Percentiles rank a stretch among this genome's conserved stretches.
Evolutionary conservation across 192 early-diverging fungal species (phyloP).

Genomic region (Tieghemiomyces parasiticus): DNA sequence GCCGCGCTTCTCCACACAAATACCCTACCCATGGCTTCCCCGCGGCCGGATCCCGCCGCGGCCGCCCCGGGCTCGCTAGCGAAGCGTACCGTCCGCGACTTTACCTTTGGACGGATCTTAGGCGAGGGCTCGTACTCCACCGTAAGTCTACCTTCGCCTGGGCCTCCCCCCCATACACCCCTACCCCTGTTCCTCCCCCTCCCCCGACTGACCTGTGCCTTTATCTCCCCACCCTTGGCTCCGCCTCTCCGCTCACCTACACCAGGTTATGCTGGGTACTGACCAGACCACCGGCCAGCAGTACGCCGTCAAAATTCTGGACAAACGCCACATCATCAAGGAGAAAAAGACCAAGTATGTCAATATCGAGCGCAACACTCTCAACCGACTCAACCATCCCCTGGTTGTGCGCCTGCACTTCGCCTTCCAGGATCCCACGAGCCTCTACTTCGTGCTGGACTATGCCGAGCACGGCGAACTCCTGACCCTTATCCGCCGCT

Average conservation of each 20-base stretch:
- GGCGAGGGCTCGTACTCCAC: conserved; percentile 97
- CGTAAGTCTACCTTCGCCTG: conserved; percentile 21
- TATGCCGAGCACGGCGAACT: conserved; percentile 84
- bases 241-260: too few species aligned
- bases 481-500: conserved; percentile 63
- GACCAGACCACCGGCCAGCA: conserved; percentile 50
- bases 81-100: conserved; percentile 67
- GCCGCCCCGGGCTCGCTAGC: neutral
- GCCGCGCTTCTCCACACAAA: neutral
- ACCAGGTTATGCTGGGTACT: conserved; percentile 54
- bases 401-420: conserved; percentile 87
- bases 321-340: conserved; percentile 78
- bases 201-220: too few species aligned
- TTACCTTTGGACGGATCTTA: conserved; percentile 65
- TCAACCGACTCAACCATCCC: conserved; percentile 74
- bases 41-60: neutral
- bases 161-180: neutral
- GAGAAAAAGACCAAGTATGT: conserved; percentile 96
- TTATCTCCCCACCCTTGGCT: too few species aligned
- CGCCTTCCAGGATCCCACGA: conserved; percentile 85
- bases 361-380: conserved; percentile 82
- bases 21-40: neutral
- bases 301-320: conserved; percentile 85
- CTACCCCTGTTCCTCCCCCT: too few species aligned
- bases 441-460: conserved; percentile 90